Conservation (phyloP, 805 yeast genomes). For the Nakazawaea ishiwadae region DNA sequence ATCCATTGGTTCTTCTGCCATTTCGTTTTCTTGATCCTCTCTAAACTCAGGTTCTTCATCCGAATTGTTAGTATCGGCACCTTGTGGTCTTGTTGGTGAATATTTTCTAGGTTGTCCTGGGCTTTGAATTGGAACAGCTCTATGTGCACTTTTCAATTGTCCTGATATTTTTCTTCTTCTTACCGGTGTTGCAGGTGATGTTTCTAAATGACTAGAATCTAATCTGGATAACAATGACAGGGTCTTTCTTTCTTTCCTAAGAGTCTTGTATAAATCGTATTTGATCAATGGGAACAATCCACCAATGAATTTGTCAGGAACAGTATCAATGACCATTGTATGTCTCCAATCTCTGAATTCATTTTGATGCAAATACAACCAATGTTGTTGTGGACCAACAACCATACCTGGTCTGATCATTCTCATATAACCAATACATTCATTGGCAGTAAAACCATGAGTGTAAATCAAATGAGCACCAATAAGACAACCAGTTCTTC, state of each 20-base stretch:
- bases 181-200: constrained; percentile 67
- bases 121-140: constrained; percentile 84
- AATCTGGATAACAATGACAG: constrained; percentile 18
- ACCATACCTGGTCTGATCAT: constrained; percentile 99
- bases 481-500: constrained; percentile 95
- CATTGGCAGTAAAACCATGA: constrained; percentile 95
- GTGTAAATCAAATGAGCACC: constrained; percentile 97
- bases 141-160: constrained; percentile 59
- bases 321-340: constrained; percentile 75
- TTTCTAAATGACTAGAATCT: constrained; percentile 18
- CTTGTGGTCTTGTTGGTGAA: constrained; percentile 27
- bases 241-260: constrained; percentile 23
- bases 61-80: constrained; percentile 25
- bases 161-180: constrained; percentile 69
- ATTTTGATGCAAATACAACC: constrained; percentile 94
- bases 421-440: constrained; percentile 94
- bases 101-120: constrained; percentile 96
- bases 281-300: constrained; percentile 60
- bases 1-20: constrained; percentile 38
- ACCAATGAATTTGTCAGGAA: constrained; percentile 62
- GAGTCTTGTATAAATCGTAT: constrained; percentile 58
- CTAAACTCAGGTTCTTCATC: constrained; percentile 30
- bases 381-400: constrained; percentile 99
- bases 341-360: constrained; percentile 96
- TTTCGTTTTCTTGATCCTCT: constrained; percentile 26